Evolutionary conservation across 768 basidiomycete genomes (phyloP), one percentile per base, ranked within the genome.

Genomic region (Xerocomellus chrysenteron): DNA sequence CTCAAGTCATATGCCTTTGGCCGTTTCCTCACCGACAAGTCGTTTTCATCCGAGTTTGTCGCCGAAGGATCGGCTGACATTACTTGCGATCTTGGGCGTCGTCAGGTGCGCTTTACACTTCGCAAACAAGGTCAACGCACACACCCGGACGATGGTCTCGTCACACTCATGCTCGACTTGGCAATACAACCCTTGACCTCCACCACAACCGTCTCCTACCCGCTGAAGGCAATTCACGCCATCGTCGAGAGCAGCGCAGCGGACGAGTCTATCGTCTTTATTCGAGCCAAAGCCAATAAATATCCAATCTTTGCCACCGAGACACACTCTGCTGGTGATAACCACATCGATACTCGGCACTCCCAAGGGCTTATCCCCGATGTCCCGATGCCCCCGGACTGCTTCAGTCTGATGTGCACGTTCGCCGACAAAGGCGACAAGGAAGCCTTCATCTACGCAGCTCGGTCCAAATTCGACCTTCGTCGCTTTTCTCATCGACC

Each of bases 11-110:
- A 65, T 35, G 65, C 66, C 8, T 76, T 76, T 48, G 75, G 75
- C 1, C 76, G 68, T 13, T 73, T 76, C 48, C 70, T 69, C 37
- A 5, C 46, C 9, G 73, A 77, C 33, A 69, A 68, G 1, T 58
- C 66, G 2, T 76, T 76, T 56, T 71, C 74, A 19, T 56, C 69
- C 11, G 74, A 77, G 54, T 61, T 67, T 7, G 50, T 58, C n/a
- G 62, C 57, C 19, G 43, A 55, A 40, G 75, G 71, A 47, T 36
- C 44, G 33, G 64, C 73, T 44, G 59, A 65, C 33, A 66, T 77
- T 57, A 66, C 74, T 56, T 76, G 75, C 63, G 72, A 77, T 61
- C 53, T 74, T 47, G 71, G 73, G 46, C 66, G 57, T 13, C 68
- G 57, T 39, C 56, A 57, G 16, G 57, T 77, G 53, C 66, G 69